Evolutionary conservation across 345 rosid species (phyloP).

Genomic region (Eucalyptus erythrocorys): DNA sequence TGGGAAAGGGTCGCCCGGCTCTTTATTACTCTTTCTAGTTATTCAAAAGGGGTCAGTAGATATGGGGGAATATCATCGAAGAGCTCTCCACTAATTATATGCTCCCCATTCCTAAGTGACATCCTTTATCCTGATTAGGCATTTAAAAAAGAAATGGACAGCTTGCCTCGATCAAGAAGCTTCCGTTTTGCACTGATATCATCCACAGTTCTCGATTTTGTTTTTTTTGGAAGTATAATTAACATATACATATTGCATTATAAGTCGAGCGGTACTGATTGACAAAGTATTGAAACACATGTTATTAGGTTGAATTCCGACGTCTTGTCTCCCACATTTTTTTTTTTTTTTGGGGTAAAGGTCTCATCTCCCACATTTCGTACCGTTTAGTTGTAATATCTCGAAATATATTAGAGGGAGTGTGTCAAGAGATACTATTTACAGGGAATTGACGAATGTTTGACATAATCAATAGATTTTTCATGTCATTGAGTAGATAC

Average conservation of each 20-base stretch:
- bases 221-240: neutral
- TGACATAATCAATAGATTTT: neutral
- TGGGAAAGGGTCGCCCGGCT: neutral
- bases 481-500: neutral
- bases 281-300: neutral
- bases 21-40: conserved; percentile 8
- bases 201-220: neutral
- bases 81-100: neutral
- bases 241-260: neutral
- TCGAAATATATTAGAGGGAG: neutral
- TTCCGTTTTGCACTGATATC: neutral
- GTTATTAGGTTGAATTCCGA: neutral
- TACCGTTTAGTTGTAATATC: neutral
- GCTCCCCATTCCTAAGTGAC: neutral
- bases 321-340: neutral
- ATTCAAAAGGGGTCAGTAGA: neutral
- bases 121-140: neutral
- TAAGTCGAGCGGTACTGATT: neutral
- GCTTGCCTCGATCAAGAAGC: neutral
- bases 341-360: too few species aligned
- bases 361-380: neutral
- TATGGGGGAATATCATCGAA: neutral
- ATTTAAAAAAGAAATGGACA: neutral
- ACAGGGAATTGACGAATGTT: neutral
- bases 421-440: neutral